Conservation (phyloP, 176 grass and related monocot genomes). For the Avena insularis region DNA sequence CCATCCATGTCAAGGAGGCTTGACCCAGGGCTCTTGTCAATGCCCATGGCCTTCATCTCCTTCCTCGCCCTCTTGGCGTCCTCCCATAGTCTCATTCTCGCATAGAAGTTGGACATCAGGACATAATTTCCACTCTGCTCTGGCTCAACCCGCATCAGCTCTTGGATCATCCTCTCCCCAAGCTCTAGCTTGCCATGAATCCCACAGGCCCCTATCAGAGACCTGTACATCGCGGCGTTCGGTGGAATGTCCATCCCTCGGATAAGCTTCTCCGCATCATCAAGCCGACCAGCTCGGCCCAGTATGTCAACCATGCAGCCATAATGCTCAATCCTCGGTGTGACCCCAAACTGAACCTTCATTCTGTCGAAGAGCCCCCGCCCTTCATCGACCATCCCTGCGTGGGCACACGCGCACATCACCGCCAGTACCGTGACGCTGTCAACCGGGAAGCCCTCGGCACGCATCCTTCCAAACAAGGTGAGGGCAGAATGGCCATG, state of each 20-base stretch:
- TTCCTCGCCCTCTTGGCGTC: constrained; percentile 41
- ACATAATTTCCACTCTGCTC: constrained; percentile 47
- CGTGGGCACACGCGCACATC: constrained; percentile 51
- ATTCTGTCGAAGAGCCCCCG: constrained; percentile 38
- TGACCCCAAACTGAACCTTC: constrained; percentile 47
- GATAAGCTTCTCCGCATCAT: constrained; percentile 43
- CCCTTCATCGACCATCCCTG: constrained; percentile 54
- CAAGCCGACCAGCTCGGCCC: constrained; percentile 44
- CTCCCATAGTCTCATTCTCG: constrained; percentile 40
- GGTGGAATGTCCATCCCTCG: constrained; percentile 30
- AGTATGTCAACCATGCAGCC: constrained; percentile 65
- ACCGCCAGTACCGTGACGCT: constrained; percentile 44
- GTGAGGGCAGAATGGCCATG: constrained; percentile 29
- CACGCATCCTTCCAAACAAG: constrained; percentile 50
- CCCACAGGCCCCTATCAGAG: constrained; percentile 43
- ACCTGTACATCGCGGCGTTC: constrained; percentile 42
- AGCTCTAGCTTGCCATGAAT: constrained; percentile 42
- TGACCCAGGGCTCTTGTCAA: constrained; percentile 57
- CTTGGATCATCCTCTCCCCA: constrained; percentile 35
- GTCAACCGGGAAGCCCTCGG: constrained; percentile 23
- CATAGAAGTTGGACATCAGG: constrained; percentile 46
- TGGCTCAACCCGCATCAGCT: constrained; percentile 39
- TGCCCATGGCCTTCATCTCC: constrained; percentile 47
- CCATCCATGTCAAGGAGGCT: constrained; percentile 48
- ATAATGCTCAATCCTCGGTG: constrained; percentile 50